Conservation (phyloP, 164 flowering plant species). For the Nymphaea colorata region DNA sequence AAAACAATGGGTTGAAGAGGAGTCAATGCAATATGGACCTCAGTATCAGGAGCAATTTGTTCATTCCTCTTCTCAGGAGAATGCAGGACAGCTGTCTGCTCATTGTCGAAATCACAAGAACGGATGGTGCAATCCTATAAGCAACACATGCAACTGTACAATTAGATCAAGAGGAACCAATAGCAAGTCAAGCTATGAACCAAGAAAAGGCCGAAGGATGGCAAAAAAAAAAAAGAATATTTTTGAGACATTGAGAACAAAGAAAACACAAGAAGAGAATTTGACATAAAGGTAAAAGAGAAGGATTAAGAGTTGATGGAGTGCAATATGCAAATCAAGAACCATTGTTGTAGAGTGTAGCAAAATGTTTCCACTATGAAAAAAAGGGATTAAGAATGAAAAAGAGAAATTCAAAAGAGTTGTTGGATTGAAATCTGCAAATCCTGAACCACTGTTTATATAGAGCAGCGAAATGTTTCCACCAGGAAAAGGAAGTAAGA, state of each 20-base stretch:
- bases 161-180: not conserved
- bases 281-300: too few relatives aligned
- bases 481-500: not conserved
- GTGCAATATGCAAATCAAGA: too few relatives aligned
- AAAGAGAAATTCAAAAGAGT: too few relatives aligned
- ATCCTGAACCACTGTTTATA: too few relatives aligned
- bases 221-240: too few relatives aligned
- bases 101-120: slow-evolving; percentile 93
- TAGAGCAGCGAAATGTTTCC: not conserved
- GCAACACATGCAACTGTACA: not conserved
- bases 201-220: not conserved
- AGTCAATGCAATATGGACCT: slow-evolving; percentile 97
- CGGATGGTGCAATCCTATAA: slow-evolving; percentile 92
- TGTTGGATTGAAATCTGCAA: too few relatives aligned
- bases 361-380: too few relatives aligned
- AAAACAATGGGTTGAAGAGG: slow-evolving; percentile 96
- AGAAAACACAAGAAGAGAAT: too few relatives aligned
- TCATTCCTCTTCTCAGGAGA: slow-evolving; percentile 93
- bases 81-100: slow-evolving; percentile 91
- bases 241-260: too few relatives aligned
- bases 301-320: too few relatives aligned
- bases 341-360: too few relatives aligned
- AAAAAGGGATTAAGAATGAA: too few relatives aligned
- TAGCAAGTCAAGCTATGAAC: not conserved
- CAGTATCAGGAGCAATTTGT: slow-evolving; percentile 71